A percentile compares a stretch with the other conserved stretches of the same genome.
Conservation (phyloP, 805 yeast genomes). For the Candida coquimbonensis region DNA sequence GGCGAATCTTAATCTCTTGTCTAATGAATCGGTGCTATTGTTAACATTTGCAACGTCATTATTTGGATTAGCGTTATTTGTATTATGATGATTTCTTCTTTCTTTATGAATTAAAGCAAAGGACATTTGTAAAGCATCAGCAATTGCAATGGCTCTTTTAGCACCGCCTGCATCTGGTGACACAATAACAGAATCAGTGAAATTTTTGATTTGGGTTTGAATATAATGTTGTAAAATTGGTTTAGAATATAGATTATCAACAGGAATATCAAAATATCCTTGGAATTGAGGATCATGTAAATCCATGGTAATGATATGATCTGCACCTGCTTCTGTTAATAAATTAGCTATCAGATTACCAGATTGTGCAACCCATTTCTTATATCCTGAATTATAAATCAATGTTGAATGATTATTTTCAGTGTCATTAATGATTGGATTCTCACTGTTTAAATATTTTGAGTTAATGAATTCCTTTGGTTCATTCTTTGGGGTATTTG, state of each 20-base stretch:
- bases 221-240: constrained; percentile 86
- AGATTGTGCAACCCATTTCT: constrained; percentile 92
- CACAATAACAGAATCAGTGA: constrained; percentile 79
- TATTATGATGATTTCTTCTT: constrained; percentile 38
- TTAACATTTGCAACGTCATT: constrained; percentile 1
- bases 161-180: constrained; percentile 99
- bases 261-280: constrained; percentile 95
- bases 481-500: constrained; percentile 30
- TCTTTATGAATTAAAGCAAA: constrained; percentile 97
- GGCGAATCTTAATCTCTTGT: constrained; percentile 39
- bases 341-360: constrained; percentile 89
- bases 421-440: constrained; percentile 23
- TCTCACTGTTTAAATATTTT: constrained; percentile 22
- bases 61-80: constrained; percentile 15
- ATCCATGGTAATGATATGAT: constrained; percentile 95
- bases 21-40: not conserved
- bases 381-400: constrained; percentile 44
- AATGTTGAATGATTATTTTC: constrained; percentile 26
- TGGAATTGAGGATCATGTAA: constrained; percentile 97
- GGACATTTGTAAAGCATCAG: constrained; percentile 80
- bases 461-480: not conserved
- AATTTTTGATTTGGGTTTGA: constrained; percentile 66
- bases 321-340: constrained; percentile 89
- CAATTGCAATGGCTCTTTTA: constrained; percentile 89
- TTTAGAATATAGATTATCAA: constrained; percentile 85